phyloP scores from a whole-genome alignment of 2,329 filamentous ascomycete genomes.

The Emmonsiellopsis sp. region DNA sequence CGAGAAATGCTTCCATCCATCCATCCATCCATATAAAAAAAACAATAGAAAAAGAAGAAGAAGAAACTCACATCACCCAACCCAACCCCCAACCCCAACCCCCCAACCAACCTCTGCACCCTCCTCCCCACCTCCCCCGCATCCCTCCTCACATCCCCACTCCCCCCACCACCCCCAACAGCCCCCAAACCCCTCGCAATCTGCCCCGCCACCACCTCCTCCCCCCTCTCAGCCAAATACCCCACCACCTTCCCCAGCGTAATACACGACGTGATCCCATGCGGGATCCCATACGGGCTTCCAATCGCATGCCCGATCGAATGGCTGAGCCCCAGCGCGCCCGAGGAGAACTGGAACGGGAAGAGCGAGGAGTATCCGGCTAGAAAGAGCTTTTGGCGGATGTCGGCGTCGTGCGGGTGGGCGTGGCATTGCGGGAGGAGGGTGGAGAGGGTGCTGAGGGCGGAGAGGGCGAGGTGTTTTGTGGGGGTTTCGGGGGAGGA shows the following conservation, averaged over 20 bases:
- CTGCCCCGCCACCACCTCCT: constrained; percentile 7
- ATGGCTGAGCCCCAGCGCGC: constrained; percentile 9
- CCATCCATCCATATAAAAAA: too few relatives aligned
- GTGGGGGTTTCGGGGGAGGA: constrained; percentile 8
- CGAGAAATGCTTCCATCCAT: too few relatives aligned
- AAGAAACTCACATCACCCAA: constrained; percentile 6
- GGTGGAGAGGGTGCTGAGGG: constrained; percentile 8
- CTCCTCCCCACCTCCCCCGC: not conserved
- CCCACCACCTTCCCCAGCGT: constrained; percentile 7
- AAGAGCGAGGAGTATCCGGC: constrained; percentile 9
- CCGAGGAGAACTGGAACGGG: constrained; percentile 6
- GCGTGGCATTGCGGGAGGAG: constrained; percentile 8
- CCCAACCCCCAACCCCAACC: constrained; percentile 1
- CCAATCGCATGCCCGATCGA: constrained; percentile 11
- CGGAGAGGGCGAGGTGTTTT: constrained; percentile 6
- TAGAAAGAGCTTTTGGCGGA: constrained; percentile 9
- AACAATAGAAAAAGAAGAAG: too few relatives aligned
- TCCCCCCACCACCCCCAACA: constrained; percentile 6
- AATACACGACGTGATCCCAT: constrained; percentile 12
- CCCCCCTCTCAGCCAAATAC: constrained; percentile 3
- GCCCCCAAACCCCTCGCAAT: constrained; percentile 17
- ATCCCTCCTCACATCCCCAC: constrained; percentile 12
- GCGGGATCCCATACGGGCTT: constrained; percentile 9
- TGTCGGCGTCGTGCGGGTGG: constrained; percentile 8
- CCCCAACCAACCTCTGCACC: constrained; percentile 2